Base-by-base conservation (phyloP, 345 rosid species). In the Moricandia moricandioides region DNA sequence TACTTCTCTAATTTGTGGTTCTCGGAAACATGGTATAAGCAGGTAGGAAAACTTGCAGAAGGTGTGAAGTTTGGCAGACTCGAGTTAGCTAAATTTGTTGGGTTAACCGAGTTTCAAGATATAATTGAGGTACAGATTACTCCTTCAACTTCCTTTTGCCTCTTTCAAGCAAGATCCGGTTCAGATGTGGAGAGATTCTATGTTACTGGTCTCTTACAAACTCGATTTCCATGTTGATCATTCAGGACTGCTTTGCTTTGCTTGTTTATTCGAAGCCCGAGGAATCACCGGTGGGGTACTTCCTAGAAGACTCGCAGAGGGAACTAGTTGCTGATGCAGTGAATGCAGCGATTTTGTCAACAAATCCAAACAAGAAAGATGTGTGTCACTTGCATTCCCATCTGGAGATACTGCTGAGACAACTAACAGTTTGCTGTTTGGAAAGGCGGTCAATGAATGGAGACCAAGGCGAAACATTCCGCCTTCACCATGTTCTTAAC, bases 251-350 rank as follows among this genome's bases (percentile, higher is more conserved):
- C 73, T 90, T 84, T 79, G 88, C 99, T 39, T 77, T 92, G 79
- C 87, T 95, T 69, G 99, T 91, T 11, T 92, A 86, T 37, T 91
- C 86, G 76, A 81, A 76, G 10, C 97, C 97, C 0, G 80, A 74
- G 52, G 85, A 90, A 70, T 90, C 94, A n/a, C 77, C 84, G 12
- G 83, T 84, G 4, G 94, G 96, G 43, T 85, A 86, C 74, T 94
- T 92, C 60, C 87, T 95, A 7, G 84, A 87, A 74, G 90, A 86
- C 47, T 82, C 97, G 0, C 99, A 83, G 63, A 85, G 90, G n/a
- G 99, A 95, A 76, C 72, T 90, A 55, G 97, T 95, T 61, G 98
- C 98, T 0, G 99, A 95, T 79, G 80, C 88, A 0, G 88, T 92
- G 51, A 95, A 95, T 65, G 90, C 91, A 6, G 87, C 88, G 85